phyloP scores from a whole-genome alignment of 345 rosid species.

The Tarenaya hassleriana region DNA sequence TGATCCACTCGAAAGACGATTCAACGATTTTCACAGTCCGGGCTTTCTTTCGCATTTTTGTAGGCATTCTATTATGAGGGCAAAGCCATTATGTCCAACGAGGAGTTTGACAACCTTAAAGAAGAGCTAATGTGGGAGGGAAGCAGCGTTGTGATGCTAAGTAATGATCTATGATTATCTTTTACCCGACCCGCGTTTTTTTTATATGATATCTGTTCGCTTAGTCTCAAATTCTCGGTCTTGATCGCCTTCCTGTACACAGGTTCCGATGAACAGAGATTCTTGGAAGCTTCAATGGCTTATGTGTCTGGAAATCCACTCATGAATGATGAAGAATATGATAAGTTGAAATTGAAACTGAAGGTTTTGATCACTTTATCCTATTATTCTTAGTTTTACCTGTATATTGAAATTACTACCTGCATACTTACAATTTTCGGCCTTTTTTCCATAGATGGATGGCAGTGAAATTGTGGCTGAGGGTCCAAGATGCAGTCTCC shows the following conservation, averaged over 20 bases:
- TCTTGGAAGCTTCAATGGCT: conserved; percentile 93
- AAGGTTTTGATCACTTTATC: conserved; percentile 16
- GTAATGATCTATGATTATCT: conserved; percentile 32
- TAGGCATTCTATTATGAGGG: conserved; percentile 95
- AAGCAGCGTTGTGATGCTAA: conserved; percentile 98
- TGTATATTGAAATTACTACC: background rate
- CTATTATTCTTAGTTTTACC: background rate
- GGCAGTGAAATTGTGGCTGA: conserved; percentile 90
- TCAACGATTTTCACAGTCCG: background rate
- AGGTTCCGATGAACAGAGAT: conserved; percentile 70
- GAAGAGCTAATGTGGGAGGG: conserved; percentile 99
- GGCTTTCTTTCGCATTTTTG: conserved; percentile 13
- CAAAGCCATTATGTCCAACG: conserved; percentile 89
- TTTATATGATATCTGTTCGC: background rate
- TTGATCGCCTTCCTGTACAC: background rate
- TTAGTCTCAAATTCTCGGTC: background rate
- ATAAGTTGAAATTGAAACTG: conserved; percentile 47
- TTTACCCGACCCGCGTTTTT: no score
- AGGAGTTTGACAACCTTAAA: conserved; percentile 95
- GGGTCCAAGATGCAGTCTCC: conserved; percentile 96
- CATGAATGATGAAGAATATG: conserved; percentile 64
- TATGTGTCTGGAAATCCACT: conserved; percentile 79
- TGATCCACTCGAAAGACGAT: no score
- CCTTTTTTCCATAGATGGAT: conserved; percentile 37
- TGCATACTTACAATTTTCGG: conserved; percentile 7